These are phyloP conservation scores for Panellus pusillus DNA, from an alignment of 768 basidiomycete species.

Conservation along the genomic window DNA sequence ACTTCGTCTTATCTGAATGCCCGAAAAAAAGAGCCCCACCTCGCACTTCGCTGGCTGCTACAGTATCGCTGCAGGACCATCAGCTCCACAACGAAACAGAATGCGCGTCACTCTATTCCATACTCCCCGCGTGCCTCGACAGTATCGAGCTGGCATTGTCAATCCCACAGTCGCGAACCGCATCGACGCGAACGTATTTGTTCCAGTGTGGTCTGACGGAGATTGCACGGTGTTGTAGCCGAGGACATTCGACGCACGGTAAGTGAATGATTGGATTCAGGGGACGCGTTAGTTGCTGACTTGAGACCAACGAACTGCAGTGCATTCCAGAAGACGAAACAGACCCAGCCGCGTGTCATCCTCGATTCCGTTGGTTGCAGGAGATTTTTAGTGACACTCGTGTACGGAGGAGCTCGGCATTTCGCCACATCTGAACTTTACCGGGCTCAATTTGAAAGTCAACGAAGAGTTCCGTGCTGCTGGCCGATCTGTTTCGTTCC, in stretches of 20 bases:
- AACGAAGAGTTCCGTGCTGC: slow-evolving; percentile 13
- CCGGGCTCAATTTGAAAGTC: slow-evolving; percentile 15
- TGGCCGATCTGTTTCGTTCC: slow-evolving; percentile 23
- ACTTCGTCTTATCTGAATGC: background rate
- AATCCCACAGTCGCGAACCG: background rate
- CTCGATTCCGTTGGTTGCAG: slow-evolving; percentile 23
- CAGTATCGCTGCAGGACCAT: slow-evolving; percentile 26
- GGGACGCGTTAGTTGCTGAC: background rate
- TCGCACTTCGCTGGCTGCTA: slow-evolving; percentile 26
- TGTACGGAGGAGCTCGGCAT: slow-evolving; percentile 16
- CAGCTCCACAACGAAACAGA: slow-evolving; percentile 25
- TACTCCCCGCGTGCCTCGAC: slow-evolving; percentile 24
- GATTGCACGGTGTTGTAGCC: slow-evolving; percentile 6
- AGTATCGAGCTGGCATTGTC: slow-evolving; percentile 12
- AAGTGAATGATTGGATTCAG: background rate
- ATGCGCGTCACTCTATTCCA: slow-evolving; percentile 19
- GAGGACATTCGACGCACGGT: slow-evolving; percentile 20
- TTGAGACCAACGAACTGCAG: background rate
- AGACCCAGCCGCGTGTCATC: slow-evolving; percentile 1
- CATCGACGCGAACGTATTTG: slow-evolving; percentile 6
- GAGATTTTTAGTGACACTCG: slow-evolving; percentile 18
- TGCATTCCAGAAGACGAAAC: background rate
- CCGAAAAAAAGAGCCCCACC: slow-evolving; percentile 23
- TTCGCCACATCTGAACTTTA: slow-evolving; percentile 19
- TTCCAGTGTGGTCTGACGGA: background rate